Base-by-base conservation (phyloP, 2,329 filamentous ascomycete species). In the Monosporascus sp. region DNA sequence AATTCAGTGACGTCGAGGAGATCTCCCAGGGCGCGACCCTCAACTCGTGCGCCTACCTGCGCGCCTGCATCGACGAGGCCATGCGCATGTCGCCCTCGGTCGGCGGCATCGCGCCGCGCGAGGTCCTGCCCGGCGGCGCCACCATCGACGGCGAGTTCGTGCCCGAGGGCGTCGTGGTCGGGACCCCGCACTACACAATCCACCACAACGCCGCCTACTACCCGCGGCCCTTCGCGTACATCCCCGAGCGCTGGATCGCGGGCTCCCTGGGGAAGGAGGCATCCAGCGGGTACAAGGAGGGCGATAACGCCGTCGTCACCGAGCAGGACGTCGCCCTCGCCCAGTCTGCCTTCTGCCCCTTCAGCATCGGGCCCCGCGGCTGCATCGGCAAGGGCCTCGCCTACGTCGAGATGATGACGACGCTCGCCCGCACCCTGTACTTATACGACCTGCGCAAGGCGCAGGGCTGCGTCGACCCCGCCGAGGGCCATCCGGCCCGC, bases 331-430 rank as follows among this genome's bases (percentile, higher is more conserved):
- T 82, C 2, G 72, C 75, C 3, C 63, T 73, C 5, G 85, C 87
- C 2, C 80, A 86, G 49, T 78, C 76, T 37, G 88, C 88, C 0
- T 93, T 89, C 70, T 90, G 85, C 57, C 87, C 89, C 2, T 90
- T 90, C 61, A 84, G 80, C 46, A 74, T 89, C 56, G 87, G 87
- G 0, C 83, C 85, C 0, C 73, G 87, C 11, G 85, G 85, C 2
- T 90, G 87, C 63, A 88, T 90, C 51, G 87, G 87, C 0, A 89
- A 89, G 75, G 78, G 79, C 0, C 69, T 88, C 45, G 85, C 85
- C 2, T 87, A 88, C 60, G 76, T 81, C 45, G 85, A 89, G 72
- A 80, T 88, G 78, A 80, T 74, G 49, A 78, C 81, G 5, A 80
- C 83, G 2, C 66, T 89, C 51, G 85, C 84, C 37, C 70, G 84